These are phyloP conservation scores for Peniophora sp. DNA, from an alignment of 1,284 basidiomycete species.

Conservation along the genomic window DNA sequence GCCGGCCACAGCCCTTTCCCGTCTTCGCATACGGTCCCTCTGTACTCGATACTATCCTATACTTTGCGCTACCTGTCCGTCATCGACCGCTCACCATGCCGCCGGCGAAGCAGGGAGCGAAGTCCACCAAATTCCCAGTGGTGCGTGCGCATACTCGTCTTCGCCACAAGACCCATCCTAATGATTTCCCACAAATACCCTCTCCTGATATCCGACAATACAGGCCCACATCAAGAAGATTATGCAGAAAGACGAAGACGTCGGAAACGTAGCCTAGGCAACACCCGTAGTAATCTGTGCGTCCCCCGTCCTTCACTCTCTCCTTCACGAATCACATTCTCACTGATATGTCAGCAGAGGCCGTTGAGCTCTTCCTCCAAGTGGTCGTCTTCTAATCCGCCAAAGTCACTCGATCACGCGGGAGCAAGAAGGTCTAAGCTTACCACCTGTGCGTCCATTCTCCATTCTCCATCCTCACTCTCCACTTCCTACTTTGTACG, in stretches of 20 bases:
- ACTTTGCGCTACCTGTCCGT: too few species aligned
- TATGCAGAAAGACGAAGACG: conserved; percentile 99
- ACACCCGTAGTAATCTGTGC: conserved; percentile 96
- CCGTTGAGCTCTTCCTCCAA: conserved; percentile 89
- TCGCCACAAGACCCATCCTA: neutral
- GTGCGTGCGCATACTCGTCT: conserved; percentile 30
- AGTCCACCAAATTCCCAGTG: conserved; percentile 79
- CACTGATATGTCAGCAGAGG: conserved; percentile 65
- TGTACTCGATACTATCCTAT: too few species aligned
- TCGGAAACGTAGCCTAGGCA: conserved; percentile 96
- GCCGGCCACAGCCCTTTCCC: too few species aligned
- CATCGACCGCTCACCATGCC: too few species aligned
- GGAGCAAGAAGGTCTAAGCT: conserved; percentile 86
- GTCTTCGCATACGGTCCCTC: too few species aligned
- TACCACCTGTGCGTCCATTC: conserved; percentile 85
- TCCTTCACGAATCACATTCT: too few species aligned
- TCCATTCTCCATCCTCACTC: neutral
- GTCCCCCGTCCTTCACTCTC: conserved; percentile 20
- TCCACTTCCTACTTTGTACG: conserved; percentile 1
- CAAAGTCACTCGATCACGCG: conserved; percentile 74
- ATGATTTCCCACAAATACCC: neutral
- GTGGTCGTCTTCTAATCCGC: conserved; percentile 81
- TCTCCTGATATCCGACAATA: too few species aligned
- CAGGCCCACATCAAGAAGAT: conserved; percentile 99
- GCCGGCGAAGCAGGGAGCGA: conserved; percentile 69